Percentiles rank a stretch among this genome's conserved stretches.
Evolutionary conservation across 192 early-diverging fungal species (phyloP).

Genomic region (Entomortierella chlamydospora): DNA sequence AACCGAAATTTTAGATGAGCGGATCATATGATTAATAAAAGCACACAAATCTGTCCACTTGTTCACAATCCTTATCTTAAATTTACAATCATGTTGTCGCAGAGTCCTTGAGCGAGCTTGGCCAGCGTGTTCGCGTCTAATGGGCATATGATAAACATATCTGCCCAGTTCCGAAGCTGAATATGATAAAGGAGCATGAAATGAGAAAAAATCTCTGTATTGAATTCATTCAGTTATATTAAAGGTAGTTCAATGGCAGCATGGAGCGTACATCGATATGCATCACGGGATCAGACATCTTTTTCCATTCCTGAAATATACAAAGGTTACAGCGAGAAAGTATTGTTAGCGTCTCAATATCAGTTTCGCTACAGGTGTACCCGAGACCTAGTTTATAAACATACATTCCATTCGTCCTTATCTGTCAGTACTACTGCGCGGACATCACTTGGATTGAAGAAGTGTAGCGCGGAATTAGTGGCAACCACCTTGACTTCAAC

Average conservation of each 20-base stretch:
- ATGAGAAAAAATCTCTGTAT: not conserved
- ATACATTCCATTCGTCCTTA: slow-evolving; percentile 88
- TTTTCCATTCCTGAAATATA: slow-evolving; percentile 73
- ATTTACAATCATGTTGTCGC: slow-evolving; percentile 90
- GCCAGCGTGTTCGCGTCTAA: slow-evolving; percentile 94
- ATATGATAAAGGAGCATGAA: not conserved
- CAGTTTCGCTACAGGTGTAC: not conserved
- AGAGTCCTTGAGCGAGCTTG: slow-evolving; percentile 90
- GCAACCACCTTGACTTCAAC: slow-evolving; percentile 84
- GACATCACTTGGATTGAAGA: slow-evolving; percentile 71
- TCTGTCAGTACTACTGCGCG: slow-evolving; percentile 76
- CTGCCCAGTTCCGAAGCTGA: slow-evolving; percentile 94
- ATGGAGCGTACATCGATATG: slow-evolving; percentile 83
- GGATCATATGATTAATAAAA: too few species aligned
- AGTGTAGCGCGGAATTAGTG: slow-evolving; percentile 87
- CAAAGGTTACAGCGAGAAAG: not conserved
- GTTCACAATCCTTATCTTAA: too few species aligned
- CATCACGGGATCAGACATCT: slow-evolving; percentile 89
- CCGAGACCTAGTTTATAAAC: not conserved
- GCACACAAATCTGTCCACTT: too few species aligned
- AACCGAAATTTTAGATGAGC: not conserved
- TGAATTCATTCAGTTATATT: too few species aligned
- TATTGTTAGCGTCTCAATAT: not conserved
- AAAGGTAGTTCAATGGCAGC: not conserved
- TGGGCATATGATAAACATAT: slow-evolving; percentile 88